Evolutionary conservation across 306 rosid genomes (phyloP).

Genomic region (Gleditsia sinensis): DNA sequence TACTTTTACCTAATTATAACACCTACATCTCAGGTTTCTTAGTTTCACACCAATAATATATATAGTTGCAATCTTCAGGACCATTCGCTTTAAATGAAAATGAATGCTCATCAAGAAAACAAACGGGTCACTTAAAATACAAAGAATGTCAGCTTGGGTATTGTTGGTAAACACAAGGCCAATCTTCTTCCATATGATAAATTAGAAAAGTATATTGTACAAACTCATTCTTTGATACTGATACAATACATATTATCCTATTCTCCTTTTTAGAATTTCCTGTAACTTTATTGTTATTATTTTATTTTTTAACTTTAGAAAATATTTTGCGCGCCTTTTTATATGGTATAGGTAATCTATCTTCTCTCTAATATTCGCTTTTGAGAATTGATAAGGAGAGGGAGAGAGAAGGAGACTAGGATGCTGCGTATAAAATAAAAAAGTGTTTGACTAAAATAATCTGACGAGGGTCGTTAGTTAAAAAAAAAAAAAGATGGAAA

Average conservation of each 20-base stretch:
- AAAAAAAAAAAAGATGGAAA: slow-evolving; percentile 20
- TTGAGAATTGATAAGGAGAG: not conserved
- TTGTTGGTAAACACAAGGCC: slow-evolving; percentile 1
- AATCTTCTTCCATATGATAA: not conserved
- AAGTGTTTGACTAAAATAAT: slow-evolving; percentile 66
- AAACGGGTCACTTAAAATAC: not conserved
- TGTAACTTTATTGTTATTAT: not conserved
- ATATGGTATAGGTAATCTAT: not conserved
- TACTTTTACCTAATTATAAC: slow-evolving; percentile 26
- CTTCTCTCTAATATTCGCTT: slow-evolving; percentile 33
- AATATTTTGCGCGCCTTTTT: not conserved
- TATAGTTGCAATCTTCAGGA: slow-evolving; percentile 37
- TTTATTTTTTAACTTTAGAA: not conserved
- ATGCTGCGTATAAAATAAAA: slow-evolving; percentile 40
- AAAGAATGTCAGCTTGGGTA: slow-evolving; percentile 29
- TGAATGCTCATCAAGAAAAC: slow-evolving; percentile 11
- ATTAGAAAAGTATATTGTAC: not conserved
- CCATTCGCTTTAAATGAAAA: slow-evolving; percentile 40
- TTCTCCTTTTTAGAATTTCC: slow-evolving; percentile 3
- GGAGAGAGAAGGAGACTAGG: slow-evolving; percentile 22
- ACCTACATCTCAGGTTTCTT: slow-evolving; percentile 33
- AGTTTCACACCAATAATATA: slow-evolving; percentile 39
- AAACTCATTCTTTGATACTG: slow-evolving; percentile 23
- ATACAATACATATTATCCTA: slow-evolving; percentile 9
- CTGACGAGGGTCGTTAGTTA: slow-evolving; percentile 11